Evolutionary conservation across 2,329 filamentous ascomycete species (phyloP), one percentile per base, ranked within the genome.

Genomic region (Calonectria pauciramosa): DNA sequence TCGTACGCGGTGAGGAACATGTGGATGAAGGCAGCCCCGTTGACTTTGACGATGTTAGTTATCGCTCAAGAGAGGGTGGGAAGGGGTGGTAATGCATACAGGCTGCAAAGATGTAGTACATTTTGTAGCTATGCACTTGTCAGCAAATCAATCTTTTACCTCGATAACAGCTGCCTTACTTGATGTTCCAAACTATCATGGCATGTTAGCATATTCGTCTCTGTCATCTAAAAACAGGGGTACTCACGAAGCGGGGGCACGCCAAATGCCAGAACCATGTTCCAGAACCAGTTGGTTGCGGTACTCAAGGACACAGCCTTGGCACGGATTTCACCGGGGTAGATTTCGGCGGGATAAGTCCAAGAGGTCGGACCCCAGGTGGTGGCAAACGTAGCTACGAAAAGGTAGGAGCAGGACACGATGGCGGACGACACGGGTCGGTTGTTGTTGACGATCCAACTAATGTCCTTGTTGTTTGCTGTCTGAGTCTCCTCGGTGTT

Each of bases 41-140:
- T 94, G 87, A 95, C 79, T 81, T 56, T 9, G 4, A 13, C 4
- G 9, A 2, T 34, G 54, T 77, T 64, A 78, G 68, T 26, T 14
- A 18, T 16, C 36, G 6, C 5, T 8, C 1, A 9, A 11, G 28
- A 14, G 3, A n/a, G n/a, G n/a, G n/a, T n/a, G 10, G 20, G 2
- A 18, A 7, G 6, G 36, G 34, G 11, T 7, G 10, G 8, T 2
- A 10, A n/a, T 16, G 75, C 80, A 8, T 72, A 79, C 80, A 95
- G 20, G 92, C 89, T 16, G 90, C 94, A 81, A 96, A 96, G 76
- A 96, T 88, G 83, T 96, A 90, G 84, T 96, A 96, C 76, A 92
- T 92, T 79, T 90, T 88, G 85, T 86, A 92, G 83, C 79, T 76
- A 71, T 14, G 1, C 7, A 23, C n/a, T 32, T 32, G 54, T 77